Conservation (phyloP, 225 moss, liverwort and hornwort species). For the Climacium dendroides region DNA sequence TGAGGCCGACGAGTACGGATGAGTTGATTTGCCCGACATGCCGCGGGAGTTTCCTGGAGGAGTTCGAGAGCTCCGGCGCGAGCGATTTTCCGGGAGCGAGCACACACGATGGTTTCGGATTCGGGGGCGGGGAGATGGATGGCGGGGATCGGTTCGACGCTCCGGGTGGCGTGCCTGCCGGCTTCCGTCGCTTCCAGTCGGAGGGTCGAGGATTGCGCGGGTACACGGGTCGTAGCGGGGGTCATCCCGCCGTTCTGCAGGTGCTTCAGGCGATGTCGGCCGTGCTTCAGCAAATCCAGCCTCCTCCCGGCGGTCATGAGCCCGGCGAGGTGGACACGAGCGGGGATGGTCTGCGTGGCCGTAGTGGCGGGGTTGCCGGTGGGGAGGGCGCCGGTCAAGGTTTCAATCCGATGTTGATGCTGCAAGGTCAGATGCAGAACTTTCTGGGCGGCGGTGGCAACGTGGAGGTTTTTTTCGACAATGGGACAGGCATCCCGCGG, state of each 20-base stretch:
- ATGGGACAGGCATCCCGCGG: conserved; percentile 71
- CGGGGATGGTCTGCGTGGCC: conserved; percentile 13
- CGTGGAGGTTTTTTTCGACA: conserved; percentile 93
- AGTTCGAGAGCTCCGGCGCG: conserved; percentile 21
- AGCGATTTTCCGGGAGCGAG: conserved; percentile 27
- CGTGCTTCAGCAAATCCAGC: conserved; percentile 78
- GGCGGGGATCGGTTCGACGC: conserved; percentile 18
- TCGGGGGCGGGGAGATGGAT: conserved; percentile 36
- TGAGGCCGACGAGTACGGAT: conserved; percentile 49
- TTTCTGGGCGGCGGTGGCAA: conserved; percentile 75
- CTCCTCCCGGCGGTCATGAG: conserved; percentile 25
- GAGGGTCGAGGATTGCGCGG: conserved; percentile 24
- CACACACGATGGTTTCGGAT: conserved; percentile 28
- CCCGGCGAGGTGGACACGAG: conserved; percentile 28
- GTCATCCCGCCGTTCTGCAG: conserved; percentile 61
- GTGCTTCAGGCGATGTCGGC: conserved; percentile 94
- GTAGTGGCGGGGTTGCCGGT: conserved; percentile 5
- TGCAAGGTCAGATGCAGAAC: conserved; percentile 89
- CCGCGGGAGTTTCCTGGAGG: conserved; percentile 64
- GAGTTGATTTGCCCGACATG: conserved; percentile 72
- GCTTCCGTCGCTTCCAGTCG: conserved; percentile 49
- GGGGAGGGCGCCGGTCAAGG: conserved; percentile 20
- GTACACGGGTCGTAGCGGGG: conserved; percentile 9
- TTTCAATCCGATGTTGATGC: conserved; percentile 66
- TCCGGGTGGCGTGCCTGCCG: conserved; percentile 47